Percentiles rank a stretch among this genome's conserved stretches.
Conservation (phyloP, 352 stramenopile genomes). For the Phytophthora pistaciae region DNA sequence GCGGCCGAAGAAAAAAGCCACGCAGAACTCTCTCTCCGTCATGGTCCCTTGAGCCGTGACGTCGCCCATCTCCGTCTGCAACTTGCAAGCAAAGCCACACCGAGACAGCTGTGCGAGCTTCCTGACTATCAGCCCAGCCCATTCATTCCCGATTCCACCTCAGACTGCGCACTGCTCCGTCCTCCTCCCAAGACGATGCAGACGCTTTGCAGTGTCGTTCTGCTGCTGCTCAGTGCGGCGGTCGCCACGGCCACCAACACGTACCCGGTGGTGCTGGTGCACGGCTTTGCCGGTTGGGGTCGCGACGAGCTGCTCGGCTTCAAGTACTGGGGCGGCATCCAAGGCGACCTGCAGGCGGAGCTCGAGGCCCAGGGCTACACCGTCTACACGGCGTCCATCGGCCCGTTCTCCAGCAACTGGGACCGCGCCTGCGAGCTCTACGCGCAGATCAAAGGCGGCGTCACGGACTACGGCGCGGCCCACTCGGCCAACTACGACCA, state of each 20-base stretch:
- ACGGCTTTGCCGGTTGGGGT: conserved; percentile 60
- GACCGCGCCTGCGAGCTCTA: conserved; percentile 73
- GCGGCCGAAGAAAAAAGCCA: conserved; percentile 20
- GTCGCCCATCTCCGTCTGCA: conserved; percentile 14
- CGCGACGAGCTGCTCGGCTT: conserved; percentile 50
- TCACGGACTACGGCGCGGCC: conserved; percentile 54
- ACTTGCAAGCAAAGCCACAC: background rate
- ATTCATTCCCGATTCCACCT: conserved; percentile 23
- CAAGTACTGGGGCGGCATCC: conserved; percentile 63
- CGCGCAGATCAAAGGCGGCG: conserved; percentile 63
- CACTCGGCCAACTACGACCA: conserved; percentile 49
- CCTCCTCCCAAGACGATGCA: conserved; percentile 7
- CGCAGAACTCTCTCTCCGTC: conserved; percentile 16
- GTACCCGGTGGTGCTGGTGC: conserved; percentile 62
- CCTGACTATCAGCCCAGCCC: too few relatives aligned
- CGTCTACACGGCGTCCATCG: conserved; percentile 59
- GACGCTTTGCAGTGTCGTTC: conserved; percentile 19
- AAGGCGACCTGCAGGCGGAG: conserved; percentile 53
- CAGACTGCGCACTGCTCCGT: background rate
- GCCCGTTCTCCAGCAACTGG: conserved; percentile 69
- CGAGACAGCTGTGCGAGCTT: background rate
- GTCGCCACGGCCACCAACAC: conserved; percentile 37
- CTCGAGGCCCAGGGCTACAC: conserved; percentile 52
- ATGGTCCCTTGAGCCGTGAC: conserved; percentile 20
- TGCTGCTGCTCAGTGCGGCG: conserved; percentile 25